Base-by-base conservation (phyloP, 148 eudicot genomes). In the Camellia granthamiana region DNA sequence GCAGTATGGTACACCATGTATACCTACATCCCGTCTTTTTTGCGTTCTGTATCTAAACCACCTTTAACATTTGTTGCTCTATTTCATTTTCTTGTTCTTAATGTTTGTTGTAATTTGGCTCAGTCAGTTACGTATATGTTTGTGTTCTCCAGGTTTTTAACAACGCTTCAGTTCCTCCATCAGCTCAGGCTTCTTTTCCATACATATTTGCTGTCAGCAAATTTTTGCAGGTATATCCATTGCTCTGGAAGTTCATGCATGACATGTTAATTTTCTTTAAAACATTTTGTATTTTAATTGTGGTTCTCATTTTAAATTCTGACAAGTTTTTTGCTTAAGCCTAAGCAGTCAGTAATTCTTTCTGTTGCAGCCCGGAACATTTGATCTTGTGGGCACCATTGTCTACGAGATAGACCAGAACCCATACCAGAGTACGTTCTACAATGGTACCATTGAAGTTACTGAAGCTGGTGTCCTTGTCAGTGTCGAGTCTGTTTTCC, bases 401-500 rank as follows among this genome's bases (percentile, higher is more conserved):
- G 84, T 93, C 73, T 95, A 95, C 83, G 97, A 93, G 83, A 89
- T 95, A 77, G 94, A 95, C 58, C 90, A 91, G 72, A 79, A 84
- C 18, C 92, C 92, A 9, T 91, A 90, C 81, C 98, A 95, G 82
- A 95, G 82, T 77, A 90, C 94, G 9, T 95, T 95, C 78, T 95
- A 84, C 85, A 95, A 95, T 83, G 96, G 97, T 55, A 95, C 99
- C 66, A 85, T 95, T 84, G 99, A 95, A 86, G 97, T 93, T 83
- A 76, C 85, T 77, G 97, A 95, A 82, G 84, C 92, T 43, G 88
- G 97, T 84, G 97, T 97, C 47, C 73, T 83, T 21, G 65, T 95
- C 72, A 93, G 97, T 81, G 86, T 90, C 75, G 99, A 95, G 85
- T 89, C 99, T 62, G 92, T 95, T 62, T 91, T 95, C 91, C 87